Evolutionary conservation across 2,329 filamentous ascomycete species (phyloP).

Genomic region (Fusarium domesticum): DNA sequence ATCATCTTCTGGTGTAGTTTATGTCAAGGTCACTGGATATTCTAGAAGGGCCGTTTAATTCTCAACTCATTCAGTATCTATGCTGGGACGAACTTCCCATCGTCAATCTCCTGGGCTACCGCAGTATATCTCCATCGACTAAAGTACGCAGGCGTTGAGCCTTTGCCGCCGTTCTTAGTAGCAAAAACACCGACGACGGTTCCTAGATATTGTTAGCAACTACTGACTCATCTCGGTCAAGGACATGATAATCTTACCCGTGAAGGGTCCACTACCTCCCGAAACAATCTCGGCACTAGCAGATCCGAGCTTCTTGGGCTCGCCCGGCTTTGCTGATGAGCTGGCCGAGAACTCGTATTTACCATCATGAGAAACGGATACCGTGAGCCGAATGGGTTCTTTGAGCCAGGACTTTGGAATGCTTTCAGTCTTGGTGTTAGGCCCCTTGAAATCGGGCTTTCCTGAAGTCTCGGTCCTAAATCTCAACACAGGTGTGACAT

Average conservation of each 20-base stretch:
- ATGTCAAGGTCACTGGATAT: no score
- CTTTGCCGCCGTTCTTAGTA: conserved; percentile 49
- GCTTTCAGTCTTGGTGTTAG: background rate
- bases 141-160: conserved; percentile 44
- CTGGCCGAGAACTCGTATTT: background rate
- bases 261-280: background rate
- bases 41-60: no score
- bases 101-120: conserved; percentile 6
- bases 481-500: conserved; percentile 28
- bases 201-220: conserved; percentile 32
- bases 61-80: background rate
- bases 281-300: background rate
- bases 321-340: background rate
- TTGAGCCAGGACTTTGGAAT: background rate
- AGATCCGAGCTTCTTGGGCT: background rate
- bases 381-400: background rate
- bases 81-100: background rate
- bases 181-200: conserved; percentile 51
- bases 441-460: background rate
- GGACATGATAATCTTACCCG: background rate
- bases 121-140: conserved; percentile 46
- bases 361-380: background rate
- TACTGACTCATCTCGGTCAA: background rate
- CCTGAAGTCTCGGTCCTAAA: background rate
- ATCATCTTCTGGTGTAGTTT: no score